phyloP scores from a whole-genome alignment of 345 rosid genomes.

The Eucalyptus guilfoylei region DNA sequence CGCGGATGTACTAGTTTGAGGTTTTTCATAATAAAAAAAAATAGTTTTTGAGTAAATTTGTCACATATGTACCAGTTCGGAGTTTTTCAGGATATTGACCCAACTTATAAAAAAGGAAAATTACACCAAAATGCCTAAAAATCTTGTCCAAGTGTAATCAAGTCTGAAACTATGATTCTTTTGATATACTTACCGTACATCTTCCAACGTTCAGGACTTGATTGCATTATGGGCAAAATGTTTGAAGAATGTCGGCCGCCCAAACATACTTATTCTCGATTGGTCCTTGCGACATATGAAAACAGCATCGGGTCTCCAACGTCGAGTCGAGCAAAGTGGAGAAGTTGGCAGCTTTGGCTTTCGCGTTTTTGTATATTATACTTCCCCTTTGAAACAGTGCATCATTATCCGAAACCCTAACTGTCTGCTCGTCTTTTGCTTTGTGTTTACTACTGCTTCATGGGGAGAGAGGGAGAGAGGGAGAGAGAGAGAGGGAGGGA shows the following conservation, averaged over 20 bases:
- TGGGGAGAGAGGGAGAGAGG: neutral
- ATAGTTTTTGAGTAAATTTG: rapidly evolving
- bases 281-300: neutral
- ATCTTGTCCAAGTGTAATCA: neutral
- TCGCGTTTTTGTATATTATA: neutral
- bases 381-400: neutral
- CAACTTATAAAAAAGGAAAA: neutral
- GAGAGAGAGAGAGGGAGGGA: neutral
- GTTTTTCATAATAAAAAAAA: no score
- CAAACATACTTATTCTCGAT: neutral
- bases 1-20: rapidly evolving
- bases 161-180: neutral
- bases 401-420: neutral
- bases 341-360: neutral
- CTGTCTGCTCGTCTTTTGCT: neutral
- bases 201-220: neutral
- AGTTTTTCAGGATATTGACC: no score
- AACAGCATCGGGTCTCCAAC: neutral
- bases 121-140: neutral
- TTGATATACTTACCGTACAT: neutral
- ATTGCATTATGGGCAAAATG: neutral
- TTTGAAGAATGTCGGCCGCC: neutral
- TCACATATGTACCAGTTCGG: rapidly evolving
- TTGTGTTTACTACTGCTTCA: neutral
- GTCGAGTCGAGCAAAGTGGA: neutral